phyloP scores from a whole-genome alignment of 805 yeast species.

The Wickerhamomyces bovis region DNA sequence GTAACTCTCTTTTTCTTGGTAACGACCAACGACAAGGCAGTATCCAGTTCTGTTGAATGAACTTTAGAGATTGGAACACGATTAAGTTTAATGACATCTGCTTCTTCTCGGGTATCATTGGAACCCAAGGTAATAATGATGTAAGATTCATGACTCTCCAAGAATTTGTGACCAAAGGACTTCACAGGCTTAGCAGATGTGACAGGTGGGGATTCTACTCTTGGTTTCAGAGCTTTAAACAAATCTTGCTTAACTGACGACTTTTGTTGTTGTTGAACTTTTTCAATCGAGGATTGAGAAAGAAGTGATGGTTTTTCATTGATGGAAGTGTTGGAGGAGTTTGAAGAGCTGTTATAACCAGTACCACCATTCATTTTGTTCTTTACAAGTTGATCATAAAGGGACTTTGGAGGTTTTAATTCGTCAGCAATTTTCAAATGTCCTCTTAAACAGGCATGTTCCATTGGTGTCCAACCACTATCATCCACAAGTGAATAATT shows the following conservation, averaged over 20 bases:
- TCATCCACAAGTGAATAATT: conserved; percentile 56
- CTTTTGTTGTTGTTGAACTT: conserved; percentile 9
- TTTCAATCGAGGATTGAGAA: conserved; percentile 17
- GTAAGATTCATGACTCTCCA: conserved; percentile 54
- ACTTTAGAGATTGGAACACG: conserved; percentile 71
- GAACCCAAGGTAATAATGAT: conserved; percentile 83
- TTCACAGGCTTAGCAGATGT: conserved; percentile 48
- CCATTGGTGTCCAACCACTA: conserved; percentile 97
- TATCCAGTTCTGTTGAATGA: conserved; percentile 79
- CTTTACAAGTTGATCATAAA: conserved; percentile 29
- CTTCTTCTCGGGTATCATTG: conserved; percentile 60
- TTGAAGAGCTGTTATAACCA: conserved; percentile 2
- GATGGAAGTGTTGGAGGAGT: conserved; percentile 12
- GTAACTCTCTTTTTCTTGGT: conserved; percentile 22
- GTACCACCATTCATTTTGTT: conserved; percentile 1
- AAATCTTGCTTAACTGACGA: conserved; percentile 18
- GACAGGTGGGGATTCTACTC: background rate
- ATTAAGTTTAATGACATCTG: conserved; percentile 60
- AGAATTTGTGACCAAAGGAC: conserved; percentile 79
- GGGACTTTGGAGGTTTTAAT: conserved; percentile 39
- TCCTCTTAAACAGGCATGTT: conserved; percentile 89
- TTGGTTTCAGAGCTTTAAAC: conserved; percentile 9
- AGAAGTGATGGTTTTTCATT: conserved; percentile 4
- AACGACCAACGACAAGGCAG: conserved; percentile 74
- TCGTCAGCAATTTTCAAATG: conserved; percentile 64